These are phyloP conservation scores for Oehlia diaphana DNA, from an alignment of 192 early-diverging fungal genomes.

Conservation along the genomic window DNA sequence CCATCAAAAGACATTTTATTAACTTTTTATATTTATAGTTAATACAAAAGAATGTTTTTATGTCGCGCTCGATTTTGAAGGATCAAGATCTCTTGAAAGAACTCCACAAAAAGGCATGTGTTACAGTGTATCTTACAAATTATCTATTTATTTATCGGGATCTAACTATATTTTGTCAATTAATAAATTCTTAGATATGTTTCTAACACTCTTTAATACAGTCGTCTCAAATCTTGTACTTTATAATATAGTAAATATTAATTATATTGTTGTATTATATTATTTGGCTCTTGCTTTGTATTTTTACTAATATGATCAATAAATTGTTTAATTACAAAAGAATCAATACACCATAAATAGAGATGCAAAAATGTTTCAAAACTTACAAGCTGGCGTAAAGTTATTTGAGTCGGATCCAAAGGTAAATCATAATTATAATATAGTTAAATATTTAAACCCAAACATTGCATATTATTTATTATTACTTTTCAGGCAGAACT, in stretches of 20 bases:
- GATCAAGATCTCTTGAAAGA: constrained; percentile 20
- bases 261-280: not conserved
- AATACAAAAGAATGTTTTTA: constrained; percentile 10
- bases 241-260: not conserved
- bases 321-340: not conserved
- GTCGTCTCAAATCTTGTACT: not conserved
- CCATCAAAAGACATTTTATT: not conserved
- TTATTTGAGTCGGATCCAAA: constrained; percentile 1
- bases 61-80: constrained; percentile 32
- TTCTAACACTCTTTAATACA: constrained; percentile 14
- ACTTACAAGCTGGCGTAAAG: constrained; percentile 18
- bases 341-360: constrained; percentile 20
- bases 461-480: not conserved
- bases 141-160: too few relatives aligned
- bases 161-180: too few relatives aligned
- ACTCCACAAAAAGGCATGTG: constrained; percentile 12
- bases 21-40: not conserved
- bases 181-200: not conserved
- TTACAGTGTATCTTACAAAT: not conserved
- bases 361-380: constrained; percentile 29
- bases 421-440: not conserved
- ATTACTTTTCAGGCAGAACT: not conserved
- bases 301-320: too few relatives aligned
- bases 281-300: too few relatives aligned
- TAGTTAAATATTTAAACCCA: not conserved